A percentile compares a stretch with the other conserved stretches of the same genome.
These are phyloP conservation scores for Candida chilensis DNA, from an alignment of 805 yeast genomes.

Conservation along the genomic window DNA sequence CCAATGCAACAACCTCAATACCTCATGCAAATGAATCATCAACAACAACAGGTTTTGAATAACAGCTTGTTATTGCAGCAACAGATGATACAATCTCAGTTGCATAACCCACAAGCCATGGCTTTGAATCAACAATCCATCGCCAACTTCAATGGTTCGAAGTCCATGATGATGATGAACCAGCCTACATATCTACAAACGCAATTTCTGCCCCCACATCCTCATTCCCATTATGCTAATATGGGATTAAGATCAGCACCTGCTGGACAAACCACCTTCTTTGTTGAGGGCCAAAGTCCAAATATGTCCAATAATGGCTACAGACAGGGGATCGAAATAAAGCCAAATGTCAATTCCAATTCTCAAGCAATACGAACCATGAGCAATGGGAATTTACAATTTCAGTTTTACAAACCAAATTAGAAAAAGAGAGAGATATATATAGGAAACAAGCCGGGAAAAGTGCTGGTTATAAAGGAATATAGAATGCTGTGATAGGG, in stretches of 20 bases:
- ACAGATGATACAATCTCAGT: slow-evolving; percentile 1
- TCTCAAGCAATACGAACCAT: too few relatives aligned
- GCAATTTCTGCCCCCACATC: too few relatives aligned
- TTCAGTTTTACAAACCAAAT: slow-evolving; percentile 1
- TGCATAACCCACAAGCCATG: too few relatives aligned
- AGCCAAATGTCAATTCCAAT: too few relatives aligned
- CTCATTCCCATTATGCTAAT: neutral
- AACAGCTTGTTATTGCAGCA: slow-evolving; percentile 1
- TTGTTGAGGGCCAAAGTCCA: too few relatives aligned
- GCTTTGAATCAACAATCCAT: too few relatives aligned
- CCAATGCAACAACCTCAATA: neutral
- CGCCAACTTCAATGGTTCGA: too few relatives aligned
- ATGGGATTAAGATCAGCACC: slow-evolving; percentile 1
- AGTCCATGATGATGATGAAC: too few relatives aligned
- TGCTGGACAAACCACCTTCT: neutral
- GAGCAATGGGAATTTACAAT: slow-evolving; percentile 1
- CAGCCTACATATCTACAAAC: neutral
- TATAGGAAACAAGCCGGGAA: neutral
- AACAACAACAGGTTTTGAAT: slow-evolving; percentile 1
- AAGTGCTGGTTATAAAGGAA: too few relatives aligned
- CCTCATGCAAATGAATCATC: neutral
- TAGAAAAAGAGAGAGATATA: neutral
- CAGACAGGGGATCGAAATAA: too few relatives aligned
- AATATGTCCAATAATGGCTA: too few relatives aligned
- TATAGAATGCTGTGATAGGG: too few relatives aligned